Conservation (phyloP, 1,139 yeast genomes). For the Yamadazyma triangularis region DNA sequence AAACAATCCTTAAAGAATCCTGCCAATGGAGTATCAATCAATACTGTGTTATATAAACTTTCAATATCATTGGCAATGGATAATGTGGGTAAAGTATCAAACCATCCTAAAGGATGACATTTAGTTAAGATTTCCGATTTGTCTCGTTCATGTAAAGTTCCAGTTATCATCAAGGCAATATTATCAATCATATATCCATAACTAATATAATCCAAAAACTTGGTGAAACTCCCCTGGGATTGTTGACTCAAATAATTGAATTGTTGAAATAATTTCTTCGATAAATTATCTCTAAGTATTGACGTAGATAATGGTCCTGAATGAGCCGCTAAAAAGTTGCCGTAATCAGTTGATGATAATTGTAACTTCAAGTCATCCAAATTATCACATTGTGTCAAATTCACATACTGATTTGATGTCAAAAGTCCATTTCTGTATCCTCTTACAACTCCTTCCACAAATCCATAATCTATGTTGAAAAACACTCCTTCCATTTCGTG, state of each 20-base stretch:
- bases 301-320: slow-evolving; percentile 81
- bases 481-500: slow-evolving; percentile 27
- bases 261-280: slow-evolving; percentile 72
- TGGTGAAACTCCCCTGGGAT: slow-evolving; percentile 72
- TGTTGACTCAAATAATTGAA: slow-evolving; percentile 83
- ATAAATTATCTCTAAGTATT: slow-evolving; percentile 73
- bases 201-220: slow-evolving; percentile 85
- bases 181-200: slow-evolving; percentile 99
- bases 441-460: slow-evolving; percentile 88
- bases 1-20: slow-evolving; percentile 91
- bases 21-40: slow-evolving; percentile 95
- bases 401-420: slow-evolving; percentile 74
- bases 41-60: slow-evolving; percentile 86
- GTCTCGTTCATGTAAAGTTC: slow-evolving; percentile 94
- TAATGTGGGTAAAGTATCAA: slow-evolving; percentile 92
- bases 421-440: slow-evolving; percentile 88
- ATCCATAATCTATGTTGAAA: slow-evolving; percentile 86
- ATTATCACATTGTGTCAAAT: slow-evolving; percentile 92
- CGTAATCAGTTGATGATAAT: slow-evolving; percentile 92
- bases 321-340: slow-evolving; percentile 79
- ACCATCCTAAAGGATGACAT: slow-evolving; percentile 98
- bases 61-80: slow-evolving; percentile 94
- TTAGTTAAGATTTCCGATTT: slow-evolving; percentile 79
- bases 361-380: slow-evolving; percentile 92
- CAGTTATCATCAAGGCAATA: slow-evolving; percentile 92